Conservation (phyloP, 1,139 yeast genomes). For the Nakaseomyces nivariensis region DNA sequence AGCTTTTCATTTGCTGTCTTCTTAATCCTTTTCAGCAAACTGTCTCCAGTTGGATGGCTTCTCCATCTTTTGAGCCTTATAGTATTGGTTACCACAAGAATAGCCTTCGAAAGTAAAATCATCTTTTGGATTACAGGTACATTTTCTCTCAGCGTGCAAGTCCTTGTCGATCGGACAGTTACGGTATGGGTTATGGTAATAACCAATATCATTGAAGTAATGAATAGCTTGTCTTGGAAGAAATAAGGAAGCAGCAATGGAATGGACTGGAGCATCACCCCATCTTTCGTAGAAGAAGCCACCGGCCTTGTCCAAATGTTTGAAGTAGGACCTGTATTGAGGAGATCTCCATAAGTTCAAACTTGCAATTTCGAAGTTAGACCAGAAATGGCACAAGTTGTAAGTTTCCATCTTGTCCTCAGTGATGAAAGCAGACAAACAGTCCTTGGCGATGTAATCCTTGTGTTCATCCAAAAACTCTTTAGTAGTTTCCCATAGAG, state of each 20-base stretch:
- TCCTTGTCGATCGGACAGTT: conserved; percentile 55
- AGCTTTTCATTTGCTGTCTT: no score
- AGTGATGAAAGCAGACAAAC: conserved; percentile 61
- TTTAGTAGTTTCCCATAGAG: conserved; percentile 73
- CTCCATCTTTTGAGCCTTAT: conserved; percentile 37
- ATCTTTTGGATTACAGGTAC: conserved; percentile 54
- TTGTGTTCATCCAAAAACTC: conserved; percentile 56
- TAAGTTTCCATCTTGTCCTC: conserved; percentile 57
- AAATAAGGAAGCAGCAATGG: conserved; percentile 71
- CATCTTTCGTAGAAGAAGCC: conserved; percentile 87
- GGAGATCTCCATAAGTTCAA: conserved; percentile 67
- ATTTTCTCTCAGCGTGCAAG: conserved; percentile 41
- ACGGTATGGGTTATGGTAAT: conserved; percentile 47
- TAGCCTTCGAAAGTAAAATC: conserved; percentile 61
- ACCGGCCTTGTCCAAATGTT: conserved; percentile 64
- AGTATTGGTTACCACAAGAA: conserved; percentile 50
- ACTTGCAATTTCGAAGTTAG: conserved; percentile 73
- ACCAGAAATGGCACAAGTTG: conserved; percentile 83
- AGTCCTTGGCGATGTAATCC: conserved; percentile 52
- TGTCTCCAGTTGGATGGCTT: conserved; percentile 49
- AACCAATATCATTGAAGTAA: conserved; percentile 65
- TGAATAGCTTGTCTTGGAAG: conserved; percentile 56
- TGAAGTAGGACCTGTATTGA: conserved; percentile 60
- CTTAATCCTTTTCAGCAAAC: conserved; percentile 2
- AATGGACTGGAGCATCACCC: conserved; percentile 91